These are phyloP conservation scores for Coprinopsis sp. DNA, from an alignment of 768 basidiomycete genomes.

Conservation along the genomic window DNA sequence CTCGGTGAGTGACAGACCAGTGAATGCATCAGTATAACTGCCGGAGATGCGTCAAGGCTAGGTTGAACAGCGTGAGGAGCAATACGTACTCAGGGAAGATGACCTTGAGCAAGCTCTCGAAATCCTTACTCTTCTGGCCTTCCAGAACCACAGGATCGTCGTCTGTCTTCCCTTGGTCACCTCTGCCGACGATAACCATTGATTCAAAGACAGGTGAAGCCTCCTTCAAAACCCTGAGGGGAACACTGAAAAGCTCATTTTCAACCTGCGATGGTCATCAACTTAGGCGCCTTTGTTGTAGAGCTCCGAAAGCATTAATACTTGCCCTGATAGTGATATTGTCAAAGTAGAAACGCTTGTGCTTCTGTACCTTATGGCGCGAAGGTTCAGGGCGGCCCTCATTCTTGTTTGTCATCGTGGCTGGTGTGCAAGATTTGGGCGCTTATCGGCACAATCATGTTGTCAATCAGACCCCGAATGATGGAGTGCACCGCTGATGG, in stretches of 20 bases:
- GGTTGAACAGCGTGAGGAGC: background rate
- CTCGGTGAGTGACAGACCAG: background rate
- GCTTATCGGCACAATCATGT: no score
- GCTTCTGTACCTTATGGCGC: no score
- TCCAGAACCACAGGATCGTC: constrained; percentile 14
- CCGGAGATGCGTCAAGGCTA: background rate
- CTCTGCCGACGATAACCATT: background rate
- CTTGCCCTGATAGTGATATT: no score
- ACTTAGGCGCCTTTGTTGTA: no score
- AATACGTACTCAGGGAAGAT: constrained; percentile 16
- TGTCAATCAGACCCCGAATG: no score
- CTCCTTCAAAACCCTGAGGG: background rate
- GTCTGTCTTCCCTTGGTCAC: constrained; percentile 11
- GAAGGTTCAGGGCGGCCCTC: no score
- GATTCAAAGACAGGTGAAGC: background rate
- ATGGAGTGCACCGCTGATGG: no score
- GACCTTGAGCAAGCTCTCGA: constrained; percentile 13
- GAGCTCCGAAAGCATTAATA: no score
- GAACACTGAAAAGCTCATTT: background rate
- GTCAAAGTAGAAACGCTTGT: no score
- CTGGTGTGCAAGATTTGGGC: no score
- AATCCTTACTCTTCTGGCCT: constrained; percentile 12
- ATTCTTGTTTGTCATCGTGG: no score
- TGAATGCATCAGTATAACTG: background rate
- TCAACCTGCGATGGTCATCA: no score